phyloP scores from a whole-genome alignment of 805 yeast genomes.

The Debaryomyces prosopidis region DNA sequence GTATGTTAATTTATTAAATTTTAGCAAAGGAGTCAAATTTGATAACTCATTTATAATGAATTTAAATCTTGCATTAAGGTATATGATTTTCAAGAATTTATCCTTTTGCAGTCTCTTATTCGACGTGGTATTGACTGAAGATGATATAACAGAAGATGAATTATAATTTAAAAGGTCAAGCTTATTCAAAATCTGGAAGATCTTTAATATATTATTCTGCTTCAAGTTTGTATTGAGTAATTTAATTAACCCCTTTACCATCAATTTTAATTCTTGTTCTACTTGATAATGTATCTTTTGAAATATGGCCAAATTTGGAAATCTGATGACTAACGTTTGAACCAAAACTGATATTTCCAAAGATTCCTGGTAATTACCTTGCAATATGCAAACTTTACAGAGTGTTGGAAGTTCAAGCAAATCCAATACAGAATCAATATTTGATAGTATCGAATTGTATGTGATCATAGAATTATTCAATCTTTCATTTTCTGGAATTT shows the following conservation, averaged over 20 bases:
- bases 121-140: slow-evolving; percentile 1
- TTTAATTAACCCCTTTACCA: slow-evolving; percentile 71
- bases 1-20: slow-evolving; percentile 56
- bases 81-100: slow-evolving; percentile 49
- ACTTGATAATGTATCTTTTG: slow-evolving; percentile 51
- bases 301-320: slow-evolving; percentile 59
- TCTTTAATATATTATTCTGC: slow-evolving; percentile 76
- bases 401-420: slow-evolving; percentile 82
- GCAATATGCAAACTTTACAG: slow-evolving; percentile 77
- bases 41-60: slow-evolving; percentile 65
- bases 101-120: slow-evolving; percentile 11
- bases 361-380: slow-evolving; percentile 88
- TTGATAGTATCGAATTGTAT: slow-evolving; percentile 46
- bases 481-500: slow-evolving; percentile 21
- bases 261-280: slow-evolving; percentile 54
- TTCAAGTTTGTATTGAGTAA: slow-evolving; percentile 74
- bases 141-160: neutral
- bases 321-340: slow-evolving; percentile 66
- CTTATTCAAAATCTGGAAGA: slow-evolving; percentile 71
- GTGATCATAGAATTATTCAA: slow-evolving; percentile 18
- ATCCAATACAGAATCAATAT: slow-evolving; percentile 72
- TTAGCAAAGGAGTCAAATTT: slow-evolving; percentile 55
- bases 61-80: slow-evolving; percentile 64
- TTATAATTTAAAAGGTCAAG: slow-evolving; percentile 39
- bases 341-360: slow-evolving; percentile 78